Evolutionary conservation across 805 yeast genomes (phyloP).

Genomic region (Lachancea fermentati): DNA sequence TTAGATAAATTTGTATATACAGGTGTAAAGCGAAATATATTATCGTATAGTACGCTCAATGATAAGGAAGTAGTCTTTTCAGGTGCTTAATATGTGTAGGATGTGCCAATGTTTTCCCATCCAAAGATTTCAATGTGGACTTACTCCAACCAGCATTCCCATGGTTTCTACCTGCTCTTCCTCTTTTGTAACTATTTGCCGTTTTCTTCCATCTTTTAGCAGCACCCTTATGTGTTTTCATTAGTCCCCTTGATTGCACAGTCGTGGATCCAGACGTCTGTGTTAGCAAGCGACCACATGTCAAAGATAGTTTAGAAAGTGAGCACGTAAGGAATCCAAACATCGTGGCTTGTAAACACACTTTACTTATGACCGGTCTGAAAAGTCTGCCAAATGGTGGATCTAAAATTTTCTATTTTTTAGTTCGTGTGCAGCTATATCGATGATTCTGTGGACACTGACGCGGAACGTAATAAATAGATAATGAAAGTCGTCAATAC

Average conservation of each 20-base stretch:
- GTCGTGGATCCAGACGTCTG: constrained; percentile 10
- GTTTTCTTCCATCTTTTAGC: constrained; percentile 82
- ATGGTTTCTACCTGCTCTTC: constrained; percentile 81
- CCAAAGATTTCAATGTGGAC: constrained; percentile 51
- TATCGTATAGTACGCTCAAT: constrained; percentile 10
- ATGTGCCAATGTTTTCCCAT: constrained; percentile 53
- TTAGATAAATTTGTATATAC: background rate
- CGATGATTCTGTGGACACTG: background rate
- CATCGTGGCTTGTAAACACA: background rate
- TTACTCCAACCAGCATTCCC: constrained; percentile 88
- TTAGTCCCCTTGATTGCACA: constrained; percentile 32
- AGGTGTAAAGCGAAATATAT: background rate
- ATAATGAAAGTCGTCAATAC: too few species aligned
- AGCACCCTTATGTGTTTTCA: constrained; percentile 82
- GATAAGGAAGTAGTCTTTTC: constrained; percentile 48
- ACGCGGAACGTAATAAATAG: too few species aligned
- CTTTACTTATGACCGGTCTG: too few species aligned
- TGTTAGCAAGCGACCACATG: background rate
- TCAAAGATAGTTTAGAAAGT: background rate
- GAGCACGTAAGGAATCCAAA: constrained; percentile 2
- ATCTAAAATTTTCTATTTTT: background rate
- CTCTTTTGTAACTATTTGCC: constrained; percentile 61
- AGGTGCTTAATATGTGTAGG: constrained; percentile 54
- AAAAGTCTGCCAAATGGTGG: background rate
- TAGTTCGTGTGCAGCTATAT: background rate